Percentiles rank a stretch among this genome's conserved stretches.
phyloP scores from a whole-genome alignment of 2,329 filamentous ascomycete species.

The Elsinoe necatrix region DNA sequence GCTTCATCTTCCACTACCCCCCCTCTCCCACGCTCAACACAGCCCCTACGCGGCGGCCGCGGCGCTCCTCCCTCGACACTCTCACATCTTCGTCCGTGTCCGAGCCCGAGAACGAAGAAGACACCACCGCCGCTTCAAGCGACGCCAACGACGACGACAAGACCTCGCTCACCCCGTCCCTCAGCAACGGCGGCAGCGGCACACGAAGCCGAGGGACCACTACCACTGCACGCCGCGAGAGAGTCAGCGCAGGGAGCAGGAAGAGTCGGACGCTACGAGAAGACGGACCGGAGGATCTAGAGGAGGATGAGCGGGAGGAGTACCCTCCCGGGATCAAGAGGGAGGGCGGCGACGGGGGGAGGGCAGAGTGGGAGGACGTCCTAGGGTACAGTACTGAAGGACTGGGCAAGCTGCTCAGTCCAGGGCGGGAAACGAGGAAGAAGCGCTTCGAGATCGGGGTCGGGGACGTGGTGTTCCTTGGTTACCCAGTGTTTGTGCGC shows the following conservation, averaged over 20 bases:
- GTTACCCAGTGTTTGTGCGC: conserved; percentile 73
- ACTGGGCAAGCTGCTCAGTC: conserved; percentile 71
- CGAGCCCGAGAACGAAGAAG: background rate
- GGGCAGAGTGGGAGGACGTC: conserved; percentile 55
- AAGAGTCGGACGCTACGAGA: conserved; percentile 17
- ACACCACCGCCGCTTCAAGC: background rate
- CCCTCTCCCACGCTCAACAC: conserved; percentile 34
- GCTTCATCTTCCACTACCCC: conserved; percentile 84
- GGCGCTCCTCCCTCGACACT: conserved; percentile 55
- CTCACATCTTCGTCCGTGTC: conserved; percentile 15
- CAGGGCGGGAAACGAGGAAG: conserved; percentile 69
- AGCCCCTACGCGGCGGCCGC: conserved; percentile 37
- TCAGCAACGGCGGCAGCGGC: background rate
- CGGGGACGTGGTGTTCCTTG: conserved; percentile 70
- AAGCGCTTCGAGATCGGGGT: conserved; percentile 72
- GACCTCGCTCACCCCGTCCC: conserved; percentile 6
- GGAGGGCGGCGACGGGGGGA: conserved; percentile 9
- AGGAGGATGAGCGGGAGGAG: conserved; percentile 17
- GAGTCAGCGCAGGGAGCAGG: background rate
- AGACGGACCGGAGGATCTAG: conserved; percentile 19
- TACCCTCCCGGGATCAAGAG: background rate
- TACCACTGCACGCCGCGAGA: background rate
- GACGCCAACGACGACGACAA: conserved; percentile 16
- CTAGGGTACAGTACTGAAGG: conserved; percentile 67
- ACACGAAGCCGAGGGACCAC: background rate